phyloP scores from a whole-genome alignment of 768 basidiomycete species.

The Sporobolomyces pararoseus region DNA sequence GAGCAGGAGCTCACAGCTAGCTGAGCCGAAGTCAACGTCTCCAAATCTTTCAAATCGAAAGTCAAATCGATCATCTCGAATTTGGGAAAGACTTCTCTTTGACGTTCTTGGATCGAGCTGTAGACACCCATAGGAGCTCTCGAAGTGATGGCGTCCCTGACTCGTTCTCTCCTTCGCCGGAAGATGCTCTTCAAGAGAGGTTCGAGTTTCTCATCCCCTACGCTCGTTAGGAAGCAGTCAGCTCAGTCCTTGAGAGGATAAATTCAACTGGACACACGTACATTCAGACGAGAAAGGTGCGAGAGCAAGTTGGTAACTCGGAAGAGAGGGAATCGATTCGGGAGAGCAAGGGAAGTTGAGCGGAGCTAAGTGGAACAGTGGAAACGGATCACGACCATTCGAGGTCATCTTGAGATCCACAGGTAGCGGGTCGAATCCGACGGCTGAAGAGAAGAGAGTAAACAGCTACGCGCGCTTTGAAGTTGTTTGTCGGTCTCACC shows the following conservation, averaged over 20 bases:
- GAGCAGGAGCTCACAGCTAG: conserved; percentile 18
- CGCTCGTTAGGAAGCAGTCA: too few species aligned
- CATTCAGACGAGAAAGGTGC: background rate
- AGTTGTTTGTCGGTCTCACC: too few species aligned
- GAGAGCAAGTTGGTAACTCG: conserved; percentile 20
- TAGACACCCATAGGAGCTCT: conserved; percentile 8
- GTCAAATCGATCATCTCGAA: conserved; percentile 24
- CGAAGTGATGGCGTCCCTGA: background rate
- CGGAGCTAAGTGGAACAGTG: conserved; percentile 23
- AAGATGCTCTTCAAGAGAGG: conserved; percentile 6
- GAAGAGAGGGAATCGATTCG: background rate
- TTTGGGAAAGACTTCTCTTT: background rate
- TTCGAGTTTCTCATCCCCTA: conserved; percentile 14
- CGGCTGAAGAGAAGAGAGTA: too few species aligned
- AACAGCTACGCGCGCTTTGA: too few species aligned
- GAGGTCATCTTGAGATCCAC: too few species aligned
- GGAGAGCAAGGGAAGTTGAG: conserved; percentile 17
- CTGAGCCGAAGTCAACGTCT: conserved; percentile 18
- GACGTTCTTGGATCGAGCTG: background rate
- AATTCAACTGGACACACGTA: too few species aligned
- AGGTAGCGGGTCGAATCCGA: too few species aligned
- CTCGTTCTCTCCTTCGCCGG: background rate
- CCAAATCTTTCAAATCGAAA: conserved; percentile 6
- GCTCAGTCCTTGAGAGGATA: too few species aligned
- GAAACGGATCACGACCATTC: conserved; percentile 18